phyloP scores from a whole-genome alignment of 225 moss, liverwort and hornwort genomes.

The Bryoerythrophyllum caledonicum region DNA sequence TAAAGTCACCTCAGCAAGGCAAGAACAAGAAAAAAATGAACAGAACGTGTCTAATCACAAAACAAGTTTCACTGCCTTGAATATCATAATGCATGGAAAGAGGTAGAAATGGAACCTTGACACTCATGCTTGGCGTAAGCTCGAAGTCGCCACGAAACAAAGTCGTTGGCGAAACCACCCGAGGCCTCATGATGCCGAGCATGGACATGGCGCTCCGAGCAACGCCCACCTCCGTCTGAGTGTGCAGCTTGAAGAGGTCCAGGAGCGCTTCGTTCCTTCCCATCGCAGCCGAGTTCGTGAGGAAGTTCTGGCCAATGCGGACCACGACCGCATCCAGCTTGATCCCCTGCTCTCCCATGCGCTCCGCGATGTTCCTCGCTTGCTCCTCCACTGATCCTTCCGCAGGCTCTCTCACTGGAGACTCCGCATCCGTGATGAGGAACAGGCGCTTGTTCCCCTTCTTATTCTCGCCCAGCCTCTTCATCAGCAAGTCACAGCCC shows the following conservation, averaged over 20 bases:
- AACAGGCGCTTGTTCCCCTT: constrained; percentile 88
- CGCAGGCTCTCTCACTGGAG: constrained; percentile 68
- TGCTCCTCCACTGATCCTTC: constrained; percentile 75
- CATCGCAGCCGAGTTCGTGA: constrained; percentile 50
- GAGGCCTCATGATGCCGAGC: constrained; percentile 66
- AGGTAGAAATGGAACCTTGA: constrained; percentile 58
- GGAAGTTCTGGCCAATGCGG: constrained; percentile 39
- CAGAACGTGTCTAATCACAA: neutral
- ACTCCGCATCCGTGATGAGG: constrained; percentile 79
- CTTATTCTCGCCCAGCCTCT: constrained; percentile 60
- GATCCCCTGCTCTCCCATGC: constrained; percentile 68
- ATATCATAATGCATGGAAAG: neutral
- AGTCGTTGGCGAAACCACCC: constrained; percentile 82
- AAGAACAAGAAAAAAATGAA: too few species aligned
- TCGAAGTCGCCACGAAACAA: constrained; percentile 92
- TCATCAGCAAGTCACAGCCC: constrained; percentile 80
- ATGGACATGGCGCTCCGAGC: constrained; percentile 64
- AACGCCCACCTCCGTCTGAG: constrained; percentile 70
- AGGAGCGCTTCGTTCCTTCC: constrained; percentile 74
- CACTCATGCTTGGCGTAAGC: constrained; percentile 72
- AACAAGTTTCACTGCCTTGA: neutral
- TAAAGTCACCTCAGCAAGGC: too few species aligned
- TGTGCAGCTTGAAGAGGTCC: constrained; percentile 61
- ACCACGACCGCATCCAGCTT: constrained; percentile 78
- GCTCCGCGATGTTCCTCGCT: constrained; percentile 64